Base-by-base conservation (phyloP, 2,329 filamentous ascomycete genomes). In the Alternaria brassicae region DNA sequence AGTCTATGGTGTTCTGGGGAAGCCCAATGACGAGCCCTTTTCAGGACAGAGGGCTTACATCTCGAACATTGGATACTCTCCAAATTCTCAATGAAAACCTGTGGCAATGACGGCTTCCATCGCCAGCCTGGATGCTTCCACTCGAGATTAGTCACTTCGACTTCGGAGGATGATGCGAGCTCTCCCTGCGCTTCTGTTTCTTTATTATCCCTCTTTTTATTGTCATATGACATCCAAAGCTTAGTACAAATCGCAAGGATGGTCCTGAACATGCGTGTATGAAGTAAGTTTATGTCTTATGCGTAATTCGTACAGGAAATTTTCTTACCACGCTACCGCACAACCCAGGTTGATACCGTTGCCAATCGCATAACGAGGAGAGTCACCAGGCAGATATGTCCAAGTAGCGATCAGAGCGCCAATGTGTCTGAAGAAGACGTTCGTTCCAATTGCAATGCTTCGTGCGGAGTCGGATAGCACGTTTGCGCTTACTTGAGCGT, bases 401-500 rank as follows among this genome's bases (percentile, higher is more conserved):
- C 87, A 90, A 0, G 85, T 88, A 2, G 85, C 82, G 56, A 89
- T 81, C 32, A 90, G 74, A 0, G 88, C 89, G 2, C 89, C 89
- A 17, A 91, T 72, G 54, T 90, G 90, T 30, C 88, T 89, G 25
- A 89, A 78, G 86, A 91, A 90, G 67, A 90, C 49, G 32, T 65
- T 66, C 19, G 61, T 63, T 6, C 62, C 61, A n/a, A 68, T 63
- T 1, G 63, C 63, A 53, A 62, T 30, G 36, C 56, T 34, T 5
- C 88, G 82, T 0, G 88, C 86, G 0, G 88, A 89, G 65, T 91
- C 89, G 5, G 85, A 86, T 6, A 90, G 82, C 0, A 91, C 87
- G 62, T 91, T 91, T n/a, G 88, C 88, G 0, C 86, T 84, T 0
- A 85, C 85, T 60, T 90, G 83, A 0, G 88, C 88, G 60, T 89